Percentiles rank a stretch among this genome's conserved stretches.
These are phyloP conservation scores for Eragrostis curvula DNA, from an alignment of 176 grass and related monocot species.

Conservation along the genomic window DNA sequence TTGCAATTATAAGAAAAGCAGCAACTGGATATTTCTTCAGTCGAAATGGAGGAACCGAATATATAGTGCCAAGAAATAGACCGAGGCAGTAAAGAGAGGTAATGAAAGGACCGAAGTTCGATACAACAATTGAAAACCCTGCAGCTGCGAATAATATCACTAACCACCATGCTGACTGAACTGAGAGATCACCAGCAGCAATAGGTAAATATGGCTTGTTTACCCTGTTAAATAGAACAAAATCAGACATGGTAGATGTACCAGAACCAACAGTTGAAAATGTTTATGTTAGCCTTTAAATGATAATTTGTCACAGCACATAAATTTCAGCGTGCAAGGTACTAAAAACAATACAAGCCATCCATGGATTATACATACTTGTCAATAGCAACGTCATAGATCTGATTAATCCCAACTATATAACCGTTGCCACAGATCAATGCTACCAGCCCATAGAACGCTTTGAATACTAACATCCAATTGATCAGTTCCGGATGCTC, in stretches of 20 bases:
- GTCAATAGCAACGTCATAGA: conserved; percentile 95
- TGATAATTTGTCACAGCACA: neutral
- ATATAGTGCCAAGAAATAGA: conserved; percentile 97
- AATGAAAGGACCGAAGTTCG: conserved; percentile 89
- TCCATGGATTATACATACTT: conserved; percentile 64
- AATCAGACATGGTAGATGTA: conserved; percentile 31
- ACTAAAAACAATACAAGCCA: conserved; percentile 5
- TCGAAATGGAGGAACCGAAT: conserved; percentile 99
- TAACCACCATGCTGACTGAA: conserved; percentile 85
- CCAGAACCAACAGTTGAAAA: neutral
- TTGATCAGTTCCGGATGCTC: conserved; percentile 87
- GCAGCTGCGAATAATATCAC: conserved; percentile 68
- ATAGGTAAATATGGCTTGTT: conserved; percentile 99
- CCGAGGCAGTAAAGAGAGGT: conserved; percentile 91
- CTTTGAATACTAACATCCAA: conserved; percentile 85
- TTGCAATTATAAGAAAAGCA: conserved; percentile 99
- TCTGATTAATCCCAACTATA: conserved; percentile 98
- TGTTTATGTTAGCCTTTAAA: neutral
- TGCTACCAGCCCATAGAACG: conserved; percentile 68
- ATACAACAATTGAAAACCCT: conserved; percentile 78
- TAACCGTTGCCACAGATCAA: conserved; percentile 94
- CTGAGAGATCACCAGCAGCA: conserved; percentile 87
- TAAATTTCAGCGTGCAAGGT: neutral
- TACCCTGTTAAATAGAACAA: conserved; percentile 64
- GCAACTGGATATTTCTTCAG: conserved; percentile 89